phyloP scores from a whole-genome alignment of 2,329 filamentous ascomycete genomes.

The Colletotrichum viniferum region DNA sequence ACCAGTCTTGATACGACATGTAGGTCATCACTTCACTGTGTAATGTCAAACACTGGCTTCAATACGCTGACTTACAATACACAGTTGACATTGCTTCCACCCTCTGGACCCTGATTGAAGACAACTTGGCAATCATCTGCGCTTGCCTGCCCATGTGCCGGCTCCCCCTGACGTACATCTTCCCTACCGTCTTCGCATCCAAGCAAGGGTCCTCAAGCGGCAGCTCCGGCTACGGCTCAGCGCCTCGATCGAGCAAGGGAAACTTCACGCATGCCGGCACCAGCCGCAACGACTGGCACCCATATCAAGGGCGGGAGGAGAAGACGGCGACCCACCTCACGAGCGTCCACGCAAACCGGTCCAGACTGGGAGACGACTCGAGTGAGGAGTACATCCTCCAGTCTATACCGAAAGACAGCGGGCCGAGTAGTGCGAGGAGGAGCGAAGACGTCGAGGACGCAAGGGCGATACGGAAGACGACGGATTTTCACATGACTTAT shows the following conservation, averaged over 20 bases:
- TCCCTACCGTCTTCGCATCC: conserved; percentile 35
- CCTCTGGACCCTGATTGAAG: conserved; percentile 29
- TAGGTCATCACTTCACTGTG: conserved; percentile 18
- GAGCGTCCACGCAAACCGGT: conserved; percentile 23
- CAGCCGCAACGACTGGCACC: conserved; percentile 34
- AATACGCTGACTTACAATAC: conserved; percentile 26
- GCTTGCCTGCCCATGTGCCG: conserved; percentile 35
- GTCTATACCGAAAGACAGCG: conserved; percentile 23
- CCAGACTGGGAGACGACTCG: conserved; percentile 25
- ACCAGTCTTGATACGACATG: conserved; percentile 41
- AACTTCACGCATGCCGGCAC: conserved; percentile 23
- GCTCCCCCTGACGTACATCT: conserved; percentile 38
- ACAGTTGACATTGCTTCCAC: conserved; percentile 23
- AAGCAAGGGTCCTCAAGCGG: conserved; percentile 5
- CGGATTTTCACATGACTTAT: conserved; percentile 38
- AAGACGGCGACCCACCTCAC: conserved; percentile 30
- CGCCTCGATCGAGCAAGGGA: not conserved
- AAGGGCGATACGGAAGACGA: conserved; percentile 38
- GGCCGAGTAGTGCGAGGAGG: not conserved
- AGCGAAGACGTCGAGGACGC: conserved; percentile 19
- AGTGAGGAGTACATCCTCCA: conserved; percentile 40
- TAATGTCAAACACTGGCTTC: not conserved
- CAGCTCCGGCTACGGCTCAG: conserved; percentile 10
- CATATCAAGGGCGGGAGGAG: conserved; percentile 34
- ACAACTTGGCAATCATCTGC: conserved; percentile 27